phyloP scores from a whole-genome alignment of 1,284 basidiomycete species.

The Gomphus bonarii region DNA sequence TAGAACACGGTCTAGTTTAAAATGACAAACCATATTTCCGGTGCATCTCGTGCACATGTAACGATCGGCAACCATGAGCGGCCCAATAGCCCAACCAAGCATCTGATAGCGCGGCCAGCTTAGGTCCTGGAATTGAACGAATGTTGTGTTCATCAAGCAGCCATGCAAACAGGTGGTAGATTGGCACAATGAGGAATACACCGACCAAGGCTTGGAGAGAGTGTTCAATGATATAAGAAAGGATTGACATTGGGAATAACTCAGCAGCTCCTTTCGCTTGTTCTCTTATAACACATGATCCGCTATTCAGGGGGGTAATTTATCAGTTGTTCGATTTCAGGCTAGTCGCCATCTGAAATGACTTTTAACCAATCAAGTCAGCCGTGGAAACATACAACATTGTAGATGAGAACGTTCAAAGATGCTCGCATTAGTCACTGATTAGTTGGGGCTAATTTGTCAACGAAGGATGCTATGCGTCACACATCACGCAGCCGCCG shows the following conservation, averaged over 20 bases:
- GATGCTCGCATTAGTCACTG: too few relatives aligned
- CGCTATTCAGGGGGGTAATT: too few relatives aligned
- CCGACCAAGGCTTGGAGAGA: conserved; percentile 24
- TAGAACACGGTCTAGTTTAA: neutral
- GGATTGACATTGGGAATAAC: neutral
- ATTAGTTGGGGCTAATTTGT: too few relatives aligned
- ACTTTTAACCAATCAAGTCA: too few relatives aligned
- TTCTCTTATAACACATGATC: too few relatives aligned
- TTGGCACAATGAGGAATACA: conserved; percentile 45
- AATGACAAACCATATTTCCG: conserved; percentile 58
- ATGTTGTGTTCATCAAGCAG: conserved; percentile 48
- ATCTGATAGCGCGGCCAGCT: conserved; percentile 66
- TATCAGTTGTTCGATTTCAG: too few relatives aligned
- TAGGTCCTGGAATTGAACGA: conserved; percentile 62
- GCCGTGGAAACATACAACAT: too few relatives aligned
- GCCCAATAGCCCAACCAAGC: conserved; percentile 65
- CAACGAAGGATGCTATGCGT: too few relatives aligned
- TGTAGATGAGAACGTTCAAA: too few relatives aligned
- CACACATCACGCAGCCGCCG: too few relatives aligned
- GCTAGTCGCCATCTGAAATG: too few relatives aligned
- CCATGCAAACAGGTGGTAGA: conserved; percentile 18
- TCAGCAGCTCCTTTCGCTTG: too few relatives aligned
- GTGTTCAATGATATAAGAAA: neutral
- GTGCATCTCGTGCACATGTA: conserved; percentile 70
- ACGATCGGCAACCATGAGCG: conserved; percentile 64